Evolutionary conservation across 148 eudicot genomes (phyloP), one percentile per base, ranked within the genome.

Genomic region (Diospyros lotus): DNA sequence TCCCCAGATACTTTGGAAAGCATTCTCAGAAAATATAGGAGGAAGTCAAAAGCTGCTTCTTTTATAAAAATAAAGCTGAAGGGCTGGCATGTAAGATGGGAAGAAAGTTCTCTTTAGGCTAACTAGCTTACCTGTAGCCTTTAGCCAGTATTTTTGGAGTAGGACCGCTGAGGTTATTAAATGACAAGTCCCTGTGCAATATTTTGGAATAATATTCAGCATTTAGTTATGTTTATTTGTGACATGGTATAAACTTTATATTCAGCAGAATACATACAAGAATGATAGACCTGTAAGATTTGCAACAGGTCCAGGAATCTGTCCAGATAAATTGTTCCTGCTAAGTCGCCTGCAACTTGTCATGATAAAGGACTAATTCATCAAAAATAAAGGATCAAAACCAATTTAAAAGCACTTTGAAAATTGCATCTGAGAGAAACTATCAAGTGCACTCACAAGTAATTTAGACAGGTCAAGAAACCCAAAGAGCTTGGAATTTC

Each of bases 401-500:
- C 45, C n/a, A 39, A 61, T 39, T n/a, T 41, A 15, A 18, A 63
- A 58, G 38, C 45, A 67, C 48, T 64, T 17, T 38, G 17, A 11
- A 77, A n/a, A n/a, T 44, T 7, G 5, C 15, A 55, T 10, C 17
- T 55, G 66, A 40, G 40, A 14, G 42, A 80, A 64, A 50, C 40
- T 14, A 46, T 18, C 78, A 71, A 58, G 14, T 10, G 75, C 73
- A 87, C 96, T 92, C 81, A 94, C 98, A 94, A 84, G 88, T 83
- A 90, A 85, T 80, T 89, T 71, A 94, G 87, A 80, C 45, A 84
- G 73, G 82, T 69, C 63, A 94, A 89, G 78, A 64, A 73, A 76
- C 98, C 98, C 79, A 94, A 76, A 45, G 98, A 86, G 75, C 82
- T 86, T 43, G 98, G 97, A 73, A 94, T 89, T 84, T 84, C 87